Conservation (phyloP, 176 grass and related monocot species). For the Aegilops speltoides region DNA sequence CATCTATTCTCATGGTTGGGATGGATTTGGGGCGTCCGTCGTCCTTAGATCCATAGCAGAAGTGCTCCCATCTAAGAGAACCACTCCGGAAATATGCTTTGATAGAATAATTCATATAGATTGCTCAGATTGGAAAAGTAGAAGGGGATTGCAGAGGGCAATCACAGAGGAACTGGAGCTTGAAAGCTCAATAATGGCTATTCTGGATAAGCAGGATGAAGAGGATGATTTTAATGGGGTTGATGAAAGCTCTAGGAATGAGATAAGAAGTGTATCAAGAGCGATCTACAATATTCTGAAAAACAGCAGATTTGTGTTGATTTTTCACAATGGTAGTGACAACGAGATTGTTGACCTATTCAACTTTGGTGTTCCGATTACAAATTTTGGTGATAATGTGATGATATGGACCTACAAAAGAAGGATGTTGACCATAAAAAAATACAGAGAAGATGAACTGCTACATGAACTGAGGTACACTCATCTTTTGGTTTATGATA, state of each 20-base stretch:
- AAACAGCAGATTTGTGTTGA: too few relatives aligned
- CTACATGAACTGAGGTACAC: too few relatives aligned
- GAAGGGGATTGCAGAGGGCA: not conserved
- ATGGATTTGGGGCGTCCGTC: not conserved
- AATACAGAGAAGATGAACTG: too few relatives aligned
- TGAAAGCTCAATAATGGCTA: not conserved
- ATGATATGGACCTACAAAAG: too few relatives aligned
- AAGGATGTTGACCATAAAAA: too few relatives aligned
- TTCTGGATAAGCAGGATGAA: not conserved
- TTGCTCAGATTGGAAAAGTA: not conserved
- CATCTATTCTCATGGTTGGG: not conserved
- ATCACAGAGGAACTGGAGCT: not conserved
- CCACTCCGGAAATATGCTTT: not conserved
- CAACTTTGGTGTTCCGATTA: too few relatives aligned
- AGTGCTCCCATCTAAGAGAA: not conserved
- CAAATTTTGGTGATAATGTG: too few relatives aligned
- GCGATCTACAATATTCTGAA: too few relatives aligned
- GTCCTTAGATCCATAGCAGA: not conserved
- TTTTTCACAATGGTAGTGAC: too few relatives aligned
- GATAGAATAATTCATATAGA: not conserved
- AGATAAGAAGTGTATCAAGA: not conserved
- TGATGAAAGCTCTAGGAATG: not conserved
- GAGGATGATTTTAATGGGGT: not conserved
- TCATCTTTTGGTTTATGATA: too few relatives aligned
- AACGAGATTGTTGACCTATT: too few relatives aligned